Evolutionary conservation across 371 early-diverging fungal genomes (phyloP), one percentile per base, ranked within the genome.

Genomic region (Mortierella sp.): DNA sequence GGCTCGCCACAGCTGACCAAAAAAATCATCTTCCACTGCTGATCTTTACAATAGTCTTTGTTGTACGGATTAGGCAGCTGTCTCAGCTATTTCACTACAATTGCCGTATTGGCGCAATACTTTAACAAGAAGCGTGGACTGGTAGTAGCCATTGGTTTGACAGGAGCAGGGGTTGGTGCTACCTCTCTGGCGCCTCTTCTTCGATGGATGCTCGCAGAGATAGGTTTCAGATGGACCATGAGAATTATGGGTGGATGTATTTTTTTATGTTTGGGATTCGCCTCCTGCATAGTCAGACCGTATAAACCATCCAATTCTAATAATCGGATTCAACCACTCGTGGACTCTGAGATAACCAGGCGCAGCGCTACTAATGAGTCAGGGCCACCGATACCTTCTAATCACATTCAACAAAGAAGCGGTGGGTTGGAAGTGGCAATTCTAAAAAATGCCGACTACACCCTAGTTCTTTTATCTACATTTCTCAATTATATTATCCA

Each of bases 71-170:
- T 59, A 13, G 75, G 75, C 1, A 45, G 69, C 8, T 51, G 69
- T 26, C 35, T 64, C n/a, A 13, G 61, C 23, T 75, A 75, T 31
- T 75, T 68, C 19, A 68, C 69, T 2, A 63, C 69, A 2, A 59
- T 68, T 17, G 59, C 43, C 2, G 60, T 75, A n/a, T 61, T 75
- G 0, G 64, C 75, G 0, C 65, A 68, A 2, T 75, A 75, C 61
- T 75, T 75, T 45, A 15, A 53, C 55, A 64, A 59, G 40, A 37
- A 53, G 19, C 68, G 74, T 0, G 64, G 59, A 1, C 31, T 73
- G 7, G 63, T 57, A 3, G 59, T 57, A 1, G 67, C 68, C 8
- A 49, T 67, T 9, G 67, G 40, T 37, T 37, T 13, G 2, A 62
- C 34, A 23, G 40, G 19, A 3, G 3, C 54, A 32, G 51, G 51